A percentile compares a stretch with the other conserved stretches of the same genome.
Evolutionary conservation across 169 alveolate genomes (phyloP).

Genomic region (Plasmodium vinckei): DNA sequence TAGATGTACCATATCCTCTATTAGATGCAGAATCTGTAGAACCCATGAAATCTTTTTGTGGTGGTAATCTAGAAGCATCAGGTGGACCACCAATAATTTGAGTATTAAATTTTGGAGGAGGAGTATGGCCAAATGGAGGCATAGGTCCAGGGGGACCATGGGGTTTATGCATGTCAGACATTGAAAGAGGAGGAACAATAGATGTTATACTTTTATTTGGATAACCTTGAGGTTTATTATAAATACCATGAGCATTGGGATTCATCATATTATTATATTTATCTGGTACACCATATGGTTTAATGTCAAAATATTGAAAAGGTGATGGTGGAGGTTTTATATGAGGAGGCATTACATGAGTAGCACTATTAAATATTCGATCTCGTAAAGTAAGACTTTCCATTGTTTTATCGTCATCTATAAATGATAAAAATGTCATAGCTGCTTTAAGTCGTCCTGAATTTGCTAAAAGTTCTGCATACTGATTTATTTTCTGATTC

Average conservation of each 20-base stretch:
- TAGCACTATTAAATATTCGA: constrained; percentile 81
- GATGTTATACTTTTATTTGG: constrained; percentile 1
- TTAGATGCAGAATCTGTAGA: background rate
- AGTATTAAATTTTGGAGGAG: constrained; percentile 1
- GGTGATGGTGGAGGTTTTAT: constrained; percentile 78
- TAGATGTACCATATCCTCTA: constrained; percentile 2
- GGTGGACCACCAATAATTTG: constrained; percentile 11
- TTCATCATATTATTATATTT: too few relatives aligned
- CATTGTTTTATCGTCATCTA: constrained; percentile 75
- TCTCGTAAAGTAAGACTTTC: constrained; percentile 78
- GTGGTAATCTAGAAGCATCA: background rate
- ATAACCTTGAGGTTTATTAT: too few relatives aligned
- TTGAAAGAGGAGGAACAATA: constrained; percentile 10
- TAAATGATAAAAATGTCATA: constrained; percentile 80
- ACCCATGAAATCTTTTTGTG: too few relatives aligned
- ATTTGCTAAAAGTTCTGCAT: constrained; percentile 82
- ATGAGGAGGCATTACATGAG: constrained; percentile 67
- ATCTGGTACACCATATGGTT: constrained; percentile 30
- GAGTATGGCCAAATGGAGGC: background rate
- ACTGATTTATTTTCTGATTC: constrained; percentile 80
- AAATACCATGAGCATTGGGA: too few relatives aligned
- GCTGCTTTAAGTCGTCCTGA: constrained; percentile 83
- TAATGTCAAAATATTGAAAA: constrained; percentile 74
- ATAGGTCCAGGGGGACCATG: background rate
- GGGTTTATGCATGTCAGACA: constrained; percentile 9